Evolutionary conservation across 164 flowering plant genomes (phyloP).

Genomic region (Brasenia schreberi): DNA sequence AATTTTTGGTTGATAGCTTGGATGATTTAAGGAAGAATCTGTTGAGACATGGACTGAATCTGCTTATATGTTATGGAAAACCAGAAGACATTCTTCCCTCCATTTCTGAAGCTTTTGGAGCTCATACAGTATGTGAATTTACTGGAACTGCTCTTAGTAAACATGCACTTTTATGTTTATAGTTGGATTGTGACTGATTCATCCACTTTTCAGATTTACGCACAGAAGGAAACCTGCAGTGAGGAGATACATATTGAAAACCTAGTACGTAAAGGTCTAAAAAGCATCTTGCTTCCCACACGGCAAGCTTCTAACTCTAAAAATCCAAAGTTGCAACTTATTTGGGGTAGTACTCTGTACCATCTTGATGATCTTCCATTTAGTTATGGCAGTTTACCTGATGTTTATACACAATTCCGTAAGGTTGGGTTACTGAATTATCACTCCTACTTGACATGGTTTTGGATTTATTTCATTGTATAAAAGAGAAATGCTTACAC

Average conservation of each 20-base stretch:
- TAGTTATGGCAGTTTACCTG: slow-evolving; percentile 37
- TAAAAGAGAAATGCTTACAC: background rate
- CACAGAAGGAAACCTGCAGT: slow-evolving; percentile 91
- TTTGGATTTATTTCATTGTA: background rate
- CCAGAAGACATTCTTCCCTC: slow-evolving; percentile 78
- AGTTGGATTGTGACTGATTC: background rate
- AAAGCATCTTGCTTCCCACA: slow-evolving; percentile 10
- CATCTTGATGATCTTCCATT: slow-evolving; percentile 91
- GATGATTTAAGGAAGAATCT: slow-evolving; percentile 69
- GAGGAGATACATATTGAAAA: slow-evolving; percentile 70
- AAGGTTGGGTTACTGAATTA: slow-evolving; percentile 30
- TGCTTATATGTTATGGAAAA: slow-evolving; percentile 68
- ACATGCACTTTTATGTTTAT: no score
- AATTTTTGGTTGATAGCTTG: slow-evolving; percentile 67
- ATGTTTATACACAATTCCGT: slow-evolving; percentile 86
- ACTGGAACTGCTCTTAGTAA: background rate
- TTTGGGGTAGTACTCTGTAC: slow-evolving; percentile 87
- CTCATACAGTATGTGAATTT: slow-evolving; percentile 46
- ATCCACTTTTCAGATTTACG: slow-evolving; percentile 48
- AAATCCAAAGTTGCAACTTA: slow-evolving; percentile 42
- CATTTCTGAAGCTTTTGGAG: slow-evolving; percentile 56
- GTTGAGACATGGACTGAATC: slow-evolving; percentile 53
- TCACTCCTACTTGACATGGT: background rate
- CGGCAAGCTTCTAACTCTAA: slow-evolving; percentile 10
- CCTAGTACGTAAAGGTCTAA: slow-evolving; percentile 31